Percentiles rank a stretch among this genome's conserved stretches.
Conservation (phyloP, 2,329 filamentous ascomycete genomes). For the Hypocreales sp. region DNA sequence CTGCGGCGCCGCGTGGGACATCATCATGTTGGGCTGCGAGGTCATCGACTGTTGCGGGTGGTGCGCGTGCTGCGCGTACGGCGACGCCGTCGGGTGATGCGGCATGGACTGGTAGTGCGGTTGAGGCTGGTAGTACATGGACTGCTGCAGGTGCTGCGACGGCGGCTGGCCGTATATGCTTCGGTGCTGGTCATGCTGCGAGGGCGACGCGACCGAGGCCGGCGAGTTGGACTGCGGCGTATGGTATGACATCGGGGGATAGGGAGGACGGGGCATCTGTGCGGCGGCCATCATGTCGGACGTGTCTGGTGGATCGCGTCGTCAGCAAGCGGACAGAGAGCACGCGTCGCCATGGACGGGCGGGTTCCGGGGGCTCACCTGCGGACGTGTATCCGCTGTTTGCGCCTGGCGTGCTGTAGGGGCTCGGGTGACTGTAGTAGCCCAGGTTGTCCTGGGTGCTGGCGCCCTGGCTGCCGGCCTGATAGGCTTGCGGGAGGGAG, state of each 20-base stretch:
- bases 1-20: constrained; percentile 43
- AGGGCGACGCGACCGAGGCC: constrained; percentile 79
- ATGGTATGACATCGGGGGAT: constrained; percentile 82
- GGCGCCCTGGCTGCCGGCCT: constrained; percentile 45
- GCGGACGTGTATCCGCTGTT: constrained; percentile 76
- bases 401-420: constrained; percentile 70
- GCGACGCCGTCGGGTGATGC: constrained; percentile 41
- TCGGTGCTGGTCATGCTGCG: constrained; percentile 77
- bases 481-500: constrained; percentile 51
- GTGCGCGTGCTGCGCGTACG: constrained; percentile 43
- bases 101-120: constrained; percentile 52
- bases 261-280: constrained; percentile 59
- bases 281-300: constrained; percentile 53
- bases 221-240: constrained; percentile 92
- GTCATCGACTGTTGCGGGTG: constrained; percentile 40
- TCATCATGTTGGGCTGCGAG: constrained; percentile 50
- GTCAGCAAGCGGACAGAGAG: constrained; percentile 8
- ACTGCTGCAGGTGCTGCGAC: constrained; percentile 61
- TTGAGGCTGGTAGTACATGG: constrained; percentile 60
- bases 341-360: constrained; percentile 3
- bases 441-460: constrained; percentile 50
- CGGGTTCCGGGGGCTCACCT: constrained; percentile 57
- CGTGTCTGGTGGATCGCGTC: constrained; percentile 25
- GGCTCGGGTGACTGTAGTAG: constrained; percentile 66
- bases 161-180: constrained; percentile 70